phyloP scores from a whole-genome alignment of 768 basidiomycete species.

The Ramaria sp. region DNA sequence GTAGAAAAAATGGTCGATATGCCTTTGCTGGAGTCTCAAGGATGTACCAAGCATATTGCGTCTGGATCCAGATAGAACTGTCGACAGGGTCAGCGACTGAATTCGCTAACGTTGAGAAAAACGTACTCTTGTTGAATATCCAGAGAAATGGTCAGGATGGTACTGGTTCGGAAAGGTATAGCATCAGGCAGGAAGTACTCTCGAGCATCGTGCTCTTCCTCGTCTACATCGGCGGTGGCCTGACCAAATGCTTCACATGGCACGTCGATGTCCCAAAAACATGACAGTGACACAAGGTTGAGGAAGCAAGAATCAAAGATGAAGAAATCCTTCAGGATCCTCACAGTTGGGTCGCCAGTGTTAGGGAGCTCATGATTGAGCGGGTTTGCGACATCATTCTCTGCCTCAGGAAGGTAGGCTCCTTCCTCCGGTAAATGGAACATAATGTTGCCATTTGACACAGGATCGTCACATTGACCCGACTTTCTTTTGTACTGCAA shows the following conservation, averaged over 20 bases:
- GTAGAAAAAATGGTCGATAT: slow-evolving; percentile 32
- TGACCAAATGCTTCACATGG: slow-evolving; percentile 46
- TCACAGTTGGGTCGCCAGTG: slow-evolving; percentile 27
- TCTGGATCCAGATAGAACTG: slow-evolving; percentile 61
- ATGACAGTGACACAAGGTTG: slow-evolving; percentile 37
- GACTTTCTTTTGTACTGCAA: too few species aligned
- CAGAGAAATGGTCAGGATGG: slow-evolving; percentile 37
- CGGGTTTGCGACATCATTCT: background rate
- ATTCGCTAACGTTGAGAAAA: slow-evolving; percentile 3
- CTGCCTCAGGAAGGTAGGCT: background rate
- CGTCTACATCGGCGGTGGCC: slow-evolving; percentile 40
- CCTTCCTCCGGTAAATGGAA: background rate
- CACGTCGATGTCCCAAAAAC: slow-evolving; percentile 29
- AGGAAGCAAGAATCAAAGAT: slow-evolving; percentile 46
- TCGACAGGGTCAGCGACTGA: slow-evolving; percentile 2
- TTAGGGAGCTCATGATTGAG: background rate
- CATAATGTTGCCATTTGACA: background rate
- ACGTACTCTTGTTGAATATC: slow-evolving; percentile 44
- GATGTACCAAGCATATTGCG: slow-evolving; percentile 52
- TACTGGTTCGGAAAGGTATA: slow-evolving; percentile 18
- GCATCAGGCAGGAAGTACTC: background rate
- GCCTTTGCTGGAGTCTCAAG: slow-evolving; percentile 34
- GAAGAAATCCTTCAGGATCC: slow-evolving; percentile 44
- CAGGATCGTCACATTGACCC: background rate
- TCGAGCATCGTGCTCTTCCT: slow-evolving; percentile 16